Evolutionary conservation across 768 basidiomycete genomes (phyloP).

Genomic region (Tulasnella sp.): DNA sequence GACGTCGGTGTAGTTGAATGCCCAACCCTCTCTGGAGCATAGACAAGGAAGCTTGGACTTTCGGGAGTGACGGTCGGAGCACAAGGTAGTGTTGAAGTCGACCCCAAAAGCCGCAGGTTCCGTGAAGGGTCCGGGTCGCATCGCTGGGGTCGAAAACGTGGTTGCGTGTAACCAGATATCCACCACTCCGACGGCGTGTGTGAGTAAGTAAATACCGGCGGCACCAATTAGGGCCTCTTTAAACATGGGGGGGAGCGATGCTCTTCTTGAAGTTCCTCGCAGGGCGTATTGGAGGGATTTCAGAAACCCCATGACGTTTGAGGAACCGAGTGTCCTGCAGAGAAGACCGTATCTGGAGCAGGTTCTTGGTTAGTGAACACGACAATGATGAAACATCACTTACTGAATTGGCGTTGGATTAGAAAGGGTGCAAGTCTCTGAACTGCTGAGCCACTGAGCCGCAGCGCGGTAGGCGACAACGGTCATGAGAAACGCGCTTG

Average conservation of each 20-base stretch:
- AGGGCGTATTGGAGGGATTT: slow-evolving; percentile 5
- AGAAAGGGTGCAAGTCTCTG: not conserved
- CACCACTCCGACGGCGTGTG: slow-evolving; percentile 8
- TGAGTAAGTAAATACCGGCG: not conserved
- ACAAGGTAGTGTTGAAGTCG: slow-evolving; percentile 13
- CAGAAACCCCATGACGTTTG: not conserved
- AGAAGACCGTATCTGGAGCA: slow-evolving; percentile 9
- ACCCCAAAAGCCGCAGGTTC: not conserved
- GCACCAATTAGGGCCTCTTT: not conserved
- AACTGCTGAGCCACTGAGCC: slow-evolving; percentile 1
- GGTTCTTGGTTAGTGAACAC: not conserved
- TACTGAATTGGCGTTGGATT: slow-evolving; percentile 6
- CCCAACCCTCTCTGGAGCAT: slow-evolving; percentile 1
- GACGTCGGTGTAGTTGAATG: slow-evolving; percentile 4
- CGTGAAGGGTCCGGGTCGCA: not conserved
- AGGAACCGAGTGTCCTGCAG: not conserved
- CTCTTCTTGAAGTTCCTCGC: not conserved
- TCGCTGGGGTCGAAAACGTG: not conserved
- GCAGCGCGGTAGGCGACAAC: slow-evolving; percentile 13
- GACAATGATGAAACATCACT: not conserved
- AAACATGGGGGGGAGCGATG: not conserved
- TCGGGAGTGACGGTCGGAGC: not conserved
- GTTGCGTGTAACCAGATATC: slow-evolving; percentile 14
- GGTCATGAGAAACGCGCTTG: not conserved
- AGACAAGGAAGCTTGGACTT: slow-evolving; percentile 6